phyloP scores from a whole-genome alignment of 83 land plant species.

The Larix sibirica region DNA sequence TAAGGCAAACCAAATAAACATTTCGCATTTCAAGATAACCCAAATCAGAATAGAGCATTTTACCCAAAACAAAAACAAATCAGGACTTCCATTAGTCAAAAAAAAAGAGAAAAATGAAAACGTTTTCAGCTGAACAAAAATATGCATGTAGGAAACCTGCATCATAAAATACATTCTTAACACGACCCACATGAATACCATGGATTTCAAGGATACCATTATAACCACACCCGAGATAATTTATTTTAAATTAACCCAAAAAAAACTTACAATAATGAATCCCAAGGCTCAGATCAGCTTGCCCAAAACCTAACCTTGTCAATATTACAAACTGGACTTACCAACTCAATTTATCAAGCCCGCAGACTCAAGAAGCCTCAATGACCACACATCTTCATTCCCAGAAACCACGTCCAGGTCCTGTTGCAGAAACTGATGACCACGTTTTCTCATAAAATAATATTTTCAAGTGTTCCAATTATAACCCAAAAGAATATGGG shows the following conservation, averaged over 20 bases:
- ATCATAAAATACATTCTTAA: not conserved
- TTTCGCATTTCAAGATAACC: not conserved
- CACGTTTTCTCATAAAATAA: too few species aligned
- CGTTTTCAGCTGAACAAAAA: not conserved
- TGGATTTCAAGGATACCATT: too few species aligned
- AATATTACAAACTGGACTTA: not conserved
- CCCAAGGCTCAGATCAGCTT: not conserved
- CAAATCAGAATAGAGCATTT: not conserved
- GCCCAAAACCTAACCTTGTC: not conserved
- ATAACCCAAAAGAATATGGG: too few species aligned
- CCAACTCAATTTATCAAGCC: not conserved
- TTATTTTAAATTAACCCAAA: not conserved
- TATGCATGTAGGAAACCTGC: not conserved
- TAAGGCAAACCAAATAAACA: not conserved
- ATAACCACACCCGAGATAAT: not conserved
- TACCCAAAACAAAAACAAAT: not conserved
- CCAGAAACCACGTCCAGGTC: not conserved
- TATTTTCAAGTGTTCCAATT: too few species aligned
- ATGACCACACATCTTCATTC: not conserved
- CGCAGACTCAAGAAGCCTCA: not conserved
- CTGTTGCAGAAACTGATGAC: too few species aligned
- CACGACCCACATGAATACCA: not conserved
- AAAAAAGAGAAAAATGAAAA: not conserved
- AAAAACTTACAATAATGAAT: not conserved
- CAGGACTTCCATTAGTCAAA: too few species aligned